Evolutionary conservation across 2,329 filamentous ascomycete species (phyloP).

Genomic region (Penicillium sp.): DNA sequence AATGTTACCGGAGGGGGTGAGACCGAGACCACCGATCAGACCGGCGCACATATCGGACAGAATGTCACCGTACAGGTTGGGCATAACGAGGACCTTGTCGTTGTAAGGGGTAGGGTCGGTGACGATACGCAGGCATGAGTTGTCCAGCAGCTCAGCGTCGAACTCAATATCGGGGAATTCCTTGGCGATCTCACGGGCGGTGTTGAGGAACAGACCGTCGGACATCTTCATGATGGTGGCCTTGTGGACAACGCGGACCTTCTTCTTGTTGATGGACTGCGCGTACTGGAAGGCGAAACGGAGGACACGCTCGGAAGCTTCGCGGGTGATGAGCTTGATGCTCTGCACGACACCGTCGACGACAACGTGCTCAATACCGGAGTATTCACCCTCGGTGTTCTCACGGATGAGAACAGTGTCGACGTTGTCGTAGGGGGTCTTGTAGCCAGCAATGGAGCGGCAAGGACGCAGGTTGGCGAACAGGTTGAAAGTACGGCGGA

Average conservation of each 20-base stretch:
- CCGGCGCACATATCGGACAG: conserved; percentile 99
- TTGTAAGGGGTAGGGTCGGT: conserved; percentile 96
- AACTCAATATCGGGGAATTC: conserved; percentile 96
- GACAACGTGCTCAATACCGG: conserved; percentile 96
- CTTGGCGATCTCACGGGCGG: conserved; percentile 81
- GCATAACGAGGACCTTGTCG: conserved; percentile 97
- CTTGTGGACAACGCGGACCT: conserved; percentile 98
- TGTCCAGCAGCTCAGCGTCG: conserved; percentile 96
- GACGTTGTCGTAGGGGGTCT: conserved; percentile 96
- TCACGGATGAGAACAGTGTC: conserved; percentile 97
- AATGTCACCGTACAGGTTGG: conserved; percentile 99
- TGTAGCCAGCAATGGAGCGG: conserved; percentile 94
- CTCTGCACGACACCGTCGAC: conserved; percentile 97
- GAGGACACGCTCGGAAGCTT: conserved; percentile 91
- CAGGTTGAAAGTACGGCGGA: conserved; percentile 98
- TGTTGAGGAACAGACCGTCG: conserved; percentile 94
- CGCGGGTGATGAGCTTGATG: conserved; percentile 98
- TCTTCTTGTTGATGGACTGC: conserved; percentile 85
- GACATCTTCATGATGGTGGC: conserved; percentile 99
- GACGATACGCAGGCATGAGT: conserved; percentile 98
- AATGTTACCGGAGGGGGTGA: conserved; percentile 97
- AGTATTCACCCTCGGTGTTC: conserved; percentile 99
- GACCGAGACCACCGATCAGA: conserved; percentile 93
- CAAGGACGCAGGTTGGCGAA: conserved; percentile 99
- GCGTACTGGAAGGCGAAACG: conserved; percentile 99